Percentiles rank a stretch among this genome's conserved stretches.
Conservation (phyloP, 2,329 filamentous ascomycete genomes). For the Penicillium janthinellum region DNA sequence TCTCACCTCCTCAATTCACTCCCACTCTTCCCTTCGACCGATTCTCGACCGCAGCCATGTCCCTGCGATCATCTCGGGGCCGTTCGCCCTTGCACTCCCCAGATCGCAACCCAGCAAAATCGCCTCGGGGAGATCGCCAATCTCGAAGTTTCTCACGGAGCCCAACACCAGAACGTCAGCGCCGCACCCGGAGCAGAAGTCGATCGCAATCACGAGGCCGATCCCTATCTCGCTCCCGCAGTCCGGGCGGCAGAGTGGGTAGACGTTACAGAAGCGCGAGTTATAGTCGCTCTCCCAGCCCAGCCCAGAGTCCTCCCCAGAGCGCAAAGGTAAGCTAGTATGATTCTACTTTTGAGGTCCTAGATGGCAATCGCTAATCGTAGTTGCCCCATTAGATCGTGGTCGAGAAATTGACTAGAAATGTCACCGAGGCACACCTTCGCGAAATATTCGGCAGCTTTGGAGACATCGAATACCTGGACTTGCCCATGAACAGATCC, state of each 20-base stretch:
- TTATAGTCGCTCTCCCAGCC: slow-evolving; percentile 33
- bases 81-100: slow-evolving; percentile 33
- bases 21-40: background rate
- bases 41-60: slow-evolving; percentile 21
- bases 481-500: slow-evolving; percentile 83
- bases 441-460: slow-evolving; percentile 90
- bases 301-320: slow-evolving; percentile 25
- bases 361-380: background rate
- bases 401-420: slow-evolving; percentile 93
- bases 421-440: slow-evolving; percentile 85
- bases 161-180: slow-evolving; percentile 27
- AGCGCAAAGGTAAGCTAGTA: slow-evolving; percentile 40
- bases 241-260: slow-evolving; percentile 45
- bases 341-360: background rate
- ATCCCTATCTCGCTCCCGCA: slow-evolving; percentile 42
- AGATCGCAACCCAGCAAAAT: slow-evolving; percentile 30
- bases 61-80: slow-evolving; percentile 28
- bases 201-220: slow-evolving; percentile 32
- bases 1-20: background rate
- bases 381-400: slow-evolving; percentile 66
- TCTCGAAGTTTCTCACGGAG: slow-evolving; percentile 34
- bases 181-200: slow-evolving; percentile 32
- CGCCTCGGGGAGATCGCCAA: slow-evolving; percentile 36
- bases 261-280: slow-evolving; percentile 40
- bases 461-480: slow-evolving; percentile 80